Evolutionary conservation across 2,329 filamentous ascomycete species (phyloP), one percentile per base, ranked within the genome.

Genomic region (Trichoderma koningii): DNA sequence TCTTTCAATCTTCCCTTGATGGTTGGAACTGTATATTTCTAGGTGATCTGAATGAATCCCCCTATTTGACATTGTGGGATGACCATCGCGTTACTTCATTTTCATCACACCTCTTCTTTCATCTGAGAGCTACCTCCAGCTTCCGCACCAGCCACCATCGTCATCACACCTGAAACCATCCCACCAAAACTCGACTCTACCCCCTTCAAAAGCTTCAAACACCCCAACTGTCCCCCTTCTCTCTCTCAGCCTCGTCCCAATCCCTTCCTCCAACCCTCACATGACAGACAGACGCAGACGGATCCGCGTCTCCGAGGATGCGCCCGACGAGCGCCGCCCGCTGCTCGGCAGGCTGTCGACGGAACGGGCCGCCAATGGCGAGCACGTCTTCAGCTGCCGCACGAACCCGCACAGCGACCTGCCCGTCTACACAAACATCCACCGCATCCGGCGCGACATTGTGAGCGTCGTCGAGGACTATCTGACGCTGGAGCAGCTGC

Each of bases 341-440:
- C 71, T 79, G 57, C 71, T 78, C 63, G 71, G 71, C 67, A 70
- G 72, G 55, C 70, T 73, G 66, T 73, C 73, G 66, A 73, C 72
- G n/a, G 71, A 73, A 60, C 65, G 67, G 52, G 67, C 66, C 45
- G 72, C 73, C 66, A 72, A 73, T 61, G 71, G 70, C 26, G 76
- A 76, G 53, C 70, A 71, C 55, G 76, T 85, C 60, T 86, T 81
- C 73, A 82, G 83, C 71, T 86, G 83, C 75, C 76, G 78, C 69
- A 74, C 83, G 17, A 85, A 88, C 71, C 80, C 84, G 34, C 86
- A 90, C 75, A 81, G 81, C 21, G 80, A 86, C 68, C 77, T 93
- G 70, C 88, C 89, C 45, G 87, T 93, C 15, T 93, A 93, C 77
- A 89, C 85, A 56, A 93, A 88, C 69, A 92, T 93, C 71, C 90